Conservation (phyloP, 1,284 basidiomycete genomes). For the Cutaneotrichosporon sp. region DNA sequence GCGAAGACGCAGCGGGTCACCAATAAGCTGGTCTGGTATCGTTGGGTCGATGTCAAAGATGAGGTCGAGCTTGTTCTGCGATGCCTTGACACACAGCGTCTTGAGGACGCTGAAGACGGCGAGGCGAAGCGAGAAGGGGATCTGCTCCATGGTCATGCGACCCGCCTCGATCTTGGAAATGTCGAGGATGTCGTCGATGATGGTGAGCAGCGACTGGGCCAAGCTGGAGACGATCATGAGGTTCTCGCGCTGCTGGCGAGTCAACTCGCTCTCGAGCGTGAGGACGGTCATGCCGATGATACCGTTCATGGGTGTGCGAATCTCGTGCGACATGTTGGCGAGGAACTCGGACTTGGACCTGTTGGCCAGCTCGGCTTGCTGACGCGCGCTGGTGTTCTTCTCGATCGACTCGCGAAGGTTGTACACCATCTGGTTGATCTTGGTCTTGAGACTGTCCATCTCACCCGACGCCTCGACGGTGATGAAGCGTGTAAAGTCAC, state of each 20-base stretch:
- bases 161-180: constrained; percentile 99
- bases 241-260: constrained; percentile 93
- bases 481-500: constrained; percentile 98
- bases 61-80: constrained; percentile 95
- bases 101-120: constrained; percentile 98
- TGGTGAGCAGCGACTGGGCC: constrained; percentile 88
- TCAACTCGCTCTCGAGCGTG: constrained; percentile 73
- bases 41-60: constrained; percentile 96
- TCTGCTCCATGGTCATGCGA: constrained; percentile 99
- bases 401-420: constrained; percentile 96
- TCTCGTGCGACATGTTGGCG: constrained; percentile 97
- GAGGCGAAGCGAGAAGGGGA: constrained; percentile 95
- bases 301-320: constrained; percentile 97
- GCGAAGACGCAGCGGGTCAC: constrained; percentile 88
- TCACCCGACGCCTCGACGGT: constrained; percentile 98
- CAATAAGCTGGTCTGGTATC: constrained; percentile 95
- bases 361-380: constrained; percentile 96
- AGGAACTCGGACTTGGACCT: constrained; percentile 96
- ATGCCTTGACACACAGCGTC: constrained; percentile 95
- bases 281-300: constrained; percentile 94
- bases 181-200: constrained; percentile 98
- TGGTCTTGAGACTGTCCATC: constrained; percentile 99
- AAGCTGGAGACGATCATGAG: constrained; percentile 93
- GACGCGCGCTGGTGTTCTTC: constrained; percentile 97
- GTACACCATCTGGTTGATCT: constrained; percentile 90